Conservation (phyloP, 148 eudicot genomes). For the Cornus florida region DNA sequence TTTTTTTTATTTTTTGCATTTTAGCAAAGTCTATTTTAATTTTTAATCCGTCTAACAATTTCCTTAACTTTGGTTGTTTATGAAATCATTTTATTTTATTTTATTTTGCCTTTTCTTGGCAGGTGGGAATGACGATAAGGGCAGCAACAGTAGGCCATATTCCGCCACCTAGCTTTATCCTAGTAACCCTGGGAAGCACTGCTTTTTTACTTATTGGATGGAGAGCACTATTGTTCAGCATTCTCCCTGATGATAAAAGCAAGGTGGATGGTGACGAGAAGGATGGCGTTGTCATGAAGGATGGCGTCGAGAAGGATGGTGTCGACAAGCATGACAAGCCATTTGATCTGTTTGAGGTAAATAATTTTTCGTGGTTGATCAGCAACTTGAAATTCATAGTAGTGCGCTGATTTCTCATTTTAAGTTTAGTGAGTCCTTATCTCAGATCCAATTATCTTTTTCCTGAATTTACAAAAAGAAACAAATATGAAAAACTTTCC, state of each 20-base stretch:
- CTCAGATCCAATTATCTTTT: too few relatives aligned
- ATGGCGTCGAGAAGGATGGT: too few relatives aligned
- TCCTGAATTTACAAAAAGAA: too few relatives aligned
- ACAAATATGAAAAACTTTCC: too few relatives aligned
- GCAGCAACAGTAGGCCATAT: constrained; percentile 50
- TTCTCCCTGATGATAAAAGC: constrained; percentile 23
- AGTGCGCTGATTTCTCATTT: too few relatives aligned
- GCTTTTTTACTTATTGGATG: constrained; percentile 81
- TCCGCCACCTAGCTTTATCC: constrained; percentile 60
- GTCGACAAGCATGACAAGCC: too few relatives aligned
- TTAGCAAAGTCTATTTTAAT: neutral
- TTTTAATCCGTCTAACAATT: neutral
- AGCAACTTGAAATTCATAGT: neutral
- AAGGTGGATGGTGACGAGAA: constrained; percentile 46
- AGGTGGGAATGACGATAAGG: constrained; percentile 71
- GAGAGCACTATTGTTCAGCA: constrained; percentile 61
- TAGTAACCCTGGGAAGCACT: constrained; percentile 87
- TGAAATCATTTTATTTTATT: neutral
- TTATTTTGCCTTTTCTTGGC: constrained; percentile 14
- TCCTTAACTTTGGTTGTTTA: neutral
- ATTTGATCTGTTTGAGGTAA: too few relatives aligned
- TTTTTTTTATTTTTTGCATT: neutral
- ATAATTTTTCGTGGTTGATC: neutral
- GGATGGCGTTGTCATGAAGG: constrained; percentile 22
- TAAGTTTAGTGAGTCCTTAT: too few relatives aligned